Evolutionary conservation across 352 stramenopile genomes (phyloP).

Genomic region (Phytophthora idaei): DNA sequence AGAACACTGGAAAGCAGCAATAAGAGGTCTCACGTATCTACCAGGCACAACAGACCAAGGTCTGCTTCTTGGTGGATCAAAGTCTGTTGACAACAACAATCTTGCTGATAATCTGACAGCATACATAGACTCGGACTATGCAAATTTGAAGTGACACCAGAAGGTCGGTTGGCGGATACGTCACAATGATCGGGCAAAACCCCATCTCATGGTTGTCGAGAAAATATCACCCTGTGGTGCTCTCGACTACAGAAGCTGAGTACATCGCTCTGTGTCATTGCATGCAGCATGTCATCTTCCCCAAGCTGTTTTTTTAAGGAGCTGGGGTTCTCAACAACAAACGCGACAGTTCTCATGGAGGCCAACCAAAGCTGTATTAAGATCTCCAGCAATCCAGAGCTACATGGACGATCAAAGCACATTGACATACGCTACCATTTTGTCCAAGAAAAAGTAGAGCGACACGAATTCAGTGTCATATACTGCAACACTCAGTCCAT

Average conservation of each 20-base stretch:
- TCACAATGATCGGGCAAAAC: background rate
- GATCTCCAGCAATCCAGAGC: background rate
- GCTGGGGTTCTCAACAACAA: background rate
- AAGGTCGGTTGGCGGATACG: background rate
- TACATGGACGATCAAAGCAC: background rate
- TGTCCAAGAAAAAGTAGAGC: background rate
- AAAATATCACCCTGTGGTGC: background rate
- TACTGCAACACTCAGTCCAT: background rate
- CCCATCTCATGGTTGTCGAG: too few species aligned
- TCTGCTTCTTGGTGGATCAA: background rate
- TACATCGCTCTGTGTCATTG: background rate
- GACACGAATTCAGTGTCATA: background rate
- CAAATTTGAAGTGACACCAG: background rate
- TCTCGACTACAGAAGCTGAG: background rate
- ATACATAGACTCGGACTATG: background rate
- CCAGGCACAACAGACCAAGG: background rate
- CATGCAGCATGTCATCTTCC: background rate
- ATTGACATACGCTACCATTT: background rate
- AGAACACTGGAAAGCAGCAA: conserved; percentile 2
- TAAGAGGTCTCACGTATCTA: background rate
- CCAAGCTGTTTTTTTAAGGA: background rate
- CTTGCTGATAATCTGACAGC: background rate
- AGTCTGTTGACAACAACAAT: background rate
- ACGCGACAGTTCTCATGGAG: background rate
- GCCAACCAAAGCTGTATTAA: background rate